Conservation (phyloP, 441 rosid genomes). For the Bruguiera hainesii region DNA sequence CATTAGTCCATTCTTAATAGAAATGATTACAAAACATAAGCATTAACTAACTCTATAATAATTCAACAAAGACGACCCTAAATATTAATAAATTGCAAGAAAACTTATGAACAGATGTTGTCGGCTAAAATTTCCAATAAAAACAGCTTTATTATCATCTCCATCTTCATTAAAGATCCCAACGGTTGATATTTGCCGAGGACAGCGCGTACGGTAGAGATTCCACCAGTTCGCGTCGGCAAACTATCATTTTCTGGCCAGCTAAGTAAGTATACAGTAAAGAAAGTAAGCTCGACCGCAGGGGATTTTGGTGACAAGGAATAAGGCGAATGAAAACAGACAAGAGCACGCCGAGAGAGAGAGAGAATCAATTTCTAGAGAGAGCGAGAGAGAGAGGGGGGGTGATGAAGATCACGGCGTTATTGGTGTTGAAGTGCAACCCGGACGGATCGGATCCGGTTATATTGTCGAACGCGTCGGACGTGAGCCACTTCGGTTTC, state of each 20-base stretch:
- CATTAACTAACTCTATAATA: too few relatives aligned
- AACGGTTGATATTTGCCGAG: too few relatives aligned
- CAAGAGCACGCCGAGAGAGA: not conserved
- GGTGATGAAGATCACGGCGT: conserved; percentile 88
- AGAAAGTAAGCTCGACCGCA: not conserved
- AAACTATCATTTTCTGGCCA: not conserved
- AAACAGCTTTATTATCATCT: too few relatives aligned
- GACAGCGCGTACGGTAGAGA: too few relatives aligned
- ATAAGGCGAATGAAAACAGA: not conserved
- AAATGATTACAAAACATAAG: too few relatives aligned
- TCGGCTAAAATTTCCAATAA: too few relatives aligned
- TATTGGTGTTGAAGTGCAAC: conserved; percentile 64
- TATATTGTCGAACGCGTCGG: conserved; percentile 64
- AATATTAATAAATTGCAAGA: too few relatives aligned
- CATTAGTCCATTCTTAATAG: too few relatives aligned
- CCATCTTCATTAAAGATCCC: not conserved
- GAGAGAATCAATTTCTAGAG: not conserved
- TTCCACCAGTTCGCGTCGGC: not conserved
- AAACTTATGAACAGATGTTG: too few relatives aligned
- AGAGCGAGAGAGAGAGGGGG: not conserved
- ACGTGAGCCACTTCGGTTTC: conserved; percentile 88
- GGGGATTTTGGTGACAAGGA: not conserved
- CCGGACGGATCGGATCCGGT: conserved; percentile 74
- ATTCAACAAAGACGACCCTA: too few relatives aligned
- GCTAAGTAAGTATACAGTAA: not conserved